These are phyloP conservation scores for Alternaria sp. DNA, from an alignment of 2,329 filamentous ascomycete genomes.

Conservation along the genomic window DNA sequence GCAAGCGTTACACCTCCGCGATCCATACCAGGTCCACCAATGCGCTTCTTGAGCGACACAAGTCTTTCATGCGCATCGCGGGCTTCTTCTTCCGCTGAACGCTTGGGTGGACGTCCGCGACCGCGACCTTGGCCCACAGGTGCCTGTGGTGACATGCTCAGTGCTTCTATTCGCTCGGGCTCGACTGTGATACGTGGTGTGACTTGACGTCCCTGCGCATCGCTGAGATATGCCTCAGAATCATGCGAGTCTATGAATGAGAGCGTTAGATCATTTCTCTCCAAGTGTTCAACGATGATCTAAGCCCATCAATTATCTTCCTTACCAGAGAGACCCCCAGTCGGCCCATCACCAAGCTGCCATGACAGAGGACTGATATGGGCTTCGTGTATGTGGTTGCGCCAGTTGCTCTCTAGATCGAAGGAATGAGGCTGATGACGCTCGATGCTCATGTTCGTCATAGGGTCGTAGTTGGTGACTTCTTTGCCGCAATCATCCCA, in stretches of 20 bases:
- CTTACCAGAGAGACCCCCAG: conserved; percentile 63
- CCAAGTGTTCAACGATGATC: not conserved
- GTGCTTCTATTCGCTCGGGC: conserved; percentile 15
- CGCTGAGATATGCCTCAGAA: conserved; percentile 57
- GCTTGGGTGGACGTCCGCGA: conserved; percentile 41
- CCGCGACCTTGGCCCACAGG: conserved; percentile 31
- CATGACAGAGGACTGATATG: conserved; percentile 64
- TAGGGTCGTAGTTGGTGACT: conserved; percentile 25
- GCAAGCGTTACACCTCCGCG: conserved; percentile 60
- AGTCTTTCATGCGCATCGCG: conserved; percentile 54
- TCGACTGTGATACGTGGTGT: conserved; percentile 52
- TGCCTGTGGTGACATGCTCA: not conserved
- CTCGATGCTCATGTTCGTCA: conserved; percentile 31
- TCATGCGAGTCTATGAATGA: conserved; percentile 44
- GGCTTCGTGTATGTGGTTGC: conserved; percentile 57
- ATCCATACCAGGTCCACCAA: conserved; percentile 61
- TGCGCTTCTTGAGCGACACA: conserved; percentile 56
- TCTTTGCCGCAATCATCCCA: conserved; percentile 53
- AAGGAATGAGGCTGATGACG: conserved; percentile 43
- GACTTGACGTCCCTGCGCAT: conserved; percentile 54
- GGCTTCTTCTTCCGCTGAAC: conserved; percentile 53
- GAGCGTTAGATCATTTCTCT: conserved; percentile 24
- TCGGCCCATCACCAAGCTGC: conserved; percentile 66
- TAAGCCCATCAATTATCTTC: conserved; percentile 25
- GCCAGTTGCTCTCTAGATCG: conserved; percentile 51